These are phyloP conservation scores for Zopfochytrium polystomum DNA, from an alignment of 371 early-diverging fungal species.

Conservation along the genomic window DNA sequence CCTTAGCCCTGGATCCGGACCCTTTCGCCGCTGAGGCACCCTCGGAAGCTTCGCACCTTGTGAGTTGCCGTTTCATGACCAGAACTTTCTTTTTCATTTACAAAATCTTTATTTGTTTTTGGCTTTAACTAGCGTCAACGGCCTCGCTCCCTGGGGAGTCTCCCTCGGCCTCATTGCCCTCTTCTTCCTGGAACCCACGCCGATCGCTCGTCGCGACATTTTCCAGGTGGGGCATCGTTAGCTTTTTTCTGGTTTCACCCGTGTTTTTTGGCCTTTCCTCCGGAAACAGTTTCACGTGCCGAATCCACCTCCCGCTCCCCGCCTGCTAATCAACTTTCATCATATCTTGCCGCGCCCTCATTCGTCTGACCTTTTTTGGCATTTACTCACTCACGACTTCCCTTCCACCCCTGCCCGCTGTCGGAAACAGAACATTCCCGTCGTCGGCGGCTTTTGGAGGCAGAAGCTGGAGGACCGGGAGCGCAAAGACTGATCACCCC, in stretches of 20 bases:
- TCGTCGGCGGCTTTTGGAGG: conserved; percentile 40
- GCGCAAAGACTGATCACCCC: too few species aligned
- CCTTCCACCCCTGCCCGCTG: too few species aligned
- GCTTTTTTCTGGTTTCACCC: background rate
- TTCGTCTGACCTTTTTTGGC: too few species aligned
- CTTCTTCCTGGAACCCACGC: conserved; percentile 41
- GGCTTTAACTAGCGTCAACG: conserved; percentile 18
- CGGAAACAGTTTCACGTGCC: background rate
- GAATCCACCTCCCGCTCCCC: background rate
- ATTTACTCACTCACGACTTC: too few species aligned
- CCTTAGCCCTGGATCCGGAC: conserved; percentile 38
- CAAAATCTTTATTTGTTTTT: background rate
- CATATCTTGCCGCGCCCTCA: too few species aligned
- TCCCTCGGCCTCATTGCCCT: conserved; percentile 33
- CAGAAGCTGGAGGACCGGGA: conserved; percentile 41
- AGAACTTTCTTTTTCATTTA: background rate
- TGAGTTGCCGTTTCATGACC: background rate
- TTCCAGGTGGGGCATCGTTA: conserved; percentile 19
- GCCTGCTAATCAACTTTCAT: too few species aligned
- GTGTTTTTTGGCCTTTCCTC: too few species aligned
- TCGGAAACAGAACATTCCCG: conserved; percentile 41
- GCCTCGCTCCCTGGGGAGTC: conserved; percentile 39
- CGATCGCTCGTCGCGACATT: conserved; percentile 39
- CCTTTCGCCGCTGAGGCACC: conserved; percentile 24
- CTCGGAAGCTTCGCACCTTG: conserved; percentile 26